Evolutionary conservation across 768 basidiomycete species (phyloP), one percentile per base, ranked within the genome.

Genomic region (Clavulina sp.): DNA sequence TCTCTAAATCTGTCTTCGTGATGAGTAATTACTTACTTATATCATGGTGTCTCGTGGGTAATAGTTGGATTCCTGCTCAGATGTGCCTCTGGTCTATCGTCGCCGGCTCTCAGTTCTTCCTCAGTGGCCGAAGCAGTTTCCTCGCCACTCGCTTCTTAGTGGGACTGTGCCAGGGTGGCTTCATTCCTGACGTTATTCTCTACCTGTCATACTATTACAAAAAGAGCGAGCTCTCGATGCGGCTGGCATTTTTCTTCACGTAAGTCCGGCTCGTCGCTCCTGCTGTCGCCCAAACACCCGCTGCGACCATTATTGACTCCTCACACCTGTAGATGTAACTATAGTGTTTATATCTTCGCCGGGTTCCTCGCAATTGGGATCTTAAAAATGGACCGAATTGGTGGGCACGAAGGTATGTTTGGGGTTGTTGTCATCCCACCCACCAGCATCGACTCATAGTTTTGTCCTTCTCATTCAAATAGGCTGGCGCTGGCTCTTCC

Each of bases 131-230:
- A n/a, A n/a, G n/a, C n/a, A n/a, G n/a, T n/a, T n/a, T n/a, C n/a
- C n/a, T n/a, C n/a, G n/a, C 34, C 9, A 38, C 34, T 44, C 75
- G 73, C 47, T 73, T 70, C 54, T 57, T 78, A 5, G 61, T 78
- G 1, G 76, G 77, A 0, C 74, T 80, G 56, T 65, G 77, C 51
- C 75, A 79, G 64, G 80, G 78, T 19, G 77, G 54, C 0, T 78
- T 79, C 61, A 74, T 78, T 53, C 76, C 77, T 0, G 79, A 81
- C 55, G 62, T 77, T 18, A 73, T 82, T 21, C 64, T 81, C 2
- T 81, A 79, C 57, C 65, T 81, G 2, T 76, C 73, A 0, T 81
- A 80, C 57, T 81, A 72, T 58, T 80, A 78, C 62, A 78, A 74
- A 2, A 75, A 72, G 54, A 64, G 57, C 13, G 76, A 77, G 62